These are phyloP conservation scores for Saccharomyces hybrid DNA, from an alignment of 1,139 yeast genomes.

Conservation along the genomic window DNA sequence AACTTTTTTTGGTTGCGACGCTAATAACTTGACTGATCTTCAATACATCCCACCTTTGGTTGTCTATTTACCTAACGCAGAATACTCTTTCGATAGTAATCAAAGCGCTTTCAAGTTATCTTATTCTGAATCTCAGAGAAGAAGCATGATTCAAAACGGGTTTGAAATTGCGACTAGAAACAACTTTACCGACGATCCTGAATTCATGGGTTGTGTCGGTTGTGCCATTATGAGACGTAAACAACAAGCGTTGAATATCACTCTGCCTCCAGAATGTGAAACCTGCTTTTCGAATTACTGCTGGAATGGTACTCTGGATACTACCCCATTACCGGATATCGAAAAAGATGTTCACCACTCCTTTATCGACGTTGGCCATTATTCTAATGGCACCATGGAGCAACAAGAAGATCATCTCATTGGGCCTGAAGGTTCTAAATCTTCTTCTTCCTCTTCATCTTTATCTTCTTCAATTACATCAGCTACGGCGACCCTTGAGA, in stretches of 20 bases:
- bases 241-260: slow-evolving; percentile 57
- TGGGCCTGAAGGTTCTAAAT: slow-evolving; percentile 5
- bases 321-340: slow-evolving; percentile 9
- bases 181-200: slow-evolving; percentile 61
- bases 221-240: slow-evolving; percentile 82
- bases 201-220: slow-evolving; percentile 73
- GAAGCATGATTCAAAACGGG: slow-evolving; percentile 63
- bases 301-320: slow-evolving; percentile 53
- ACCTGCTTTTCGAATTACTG: slow-evolving; percentile 66
- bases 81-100: slow-evolving; percentile 59
- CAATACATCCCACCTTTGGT: slow-evolving; percentile 57
- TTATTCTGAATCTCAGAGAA: slow-evolving; percentile 50
- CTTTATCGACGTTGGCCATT: slow-evolving; percentile 11
- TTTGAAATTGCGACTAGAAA: slow-evolving; percentile 65
- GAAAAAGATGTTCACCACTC: slow-evolving; percentile 16
- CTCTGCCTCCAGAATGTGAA: slow-evolving; percentile 62
- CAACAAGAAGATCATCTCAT: slow-evolving; percentile 1
- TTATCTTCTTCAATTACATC: slow-evolving; percentile 1
- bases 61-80: slow-evolving; percentile 70
- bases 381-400: neutral
- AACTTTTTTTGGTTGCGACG: slow-evolving; percentile 78
- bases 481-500: neutral
- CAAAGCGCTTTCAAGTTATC: slow-evolving; percentile 60
- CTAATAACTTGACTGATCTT: slow-evolving; percentile 50
- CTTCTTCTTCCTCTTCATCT: neutral